Evolutionary conservation across 108 stramenopile species (phyloP), one percentile per base, ranked within the genome.

Genomic region (Stephanodiscus minutulus): DNA sequence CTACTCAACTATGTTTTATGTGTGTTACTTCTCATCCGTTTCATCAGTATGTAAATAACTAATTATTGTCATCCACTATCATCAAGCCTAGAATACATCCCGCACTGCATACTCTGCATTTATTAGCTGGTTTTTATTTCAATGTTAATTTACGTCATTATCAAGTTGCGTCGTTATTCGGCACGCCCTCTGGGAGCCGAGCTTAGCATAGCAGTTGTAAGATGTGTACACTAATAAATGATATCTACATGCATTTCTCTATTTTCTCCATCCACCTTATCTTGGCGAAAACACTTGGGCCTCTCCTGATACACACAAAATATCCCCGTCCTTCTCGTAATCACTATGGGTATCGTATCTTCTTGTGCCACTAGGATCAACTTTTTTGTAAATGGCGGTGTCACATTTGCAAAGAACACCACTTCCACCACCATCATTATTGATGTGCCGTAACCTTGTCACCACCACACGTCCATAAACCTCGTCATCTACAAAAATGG

Each of bases 321-420:
- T 63, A 18, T 68, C 47, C 41, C 47, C 28, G 48, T 60, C 69
- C 13, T 50, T 52, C 24, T 17, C n/a, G 15, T 65, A 58, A 28
- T 61, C 36, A 53, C 7, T 48, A 17, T 15, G 37, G 1, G 39
- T 41, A 41, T 41, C 39, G 11, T 41, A 12, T 41, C 39, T 12
- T 44, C 43, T 44, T 17, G 43, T 44, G 43, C 11, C 43, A 17
- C 43, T 17, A 44, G 43, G 43, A 44, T 0, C 43, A 44, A 15
- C 12, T 15, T 44, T 44, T 48, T 66, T 70, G 7, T 36, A 44
- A 21, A 89, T 83, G 25, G 36, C 43, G 0, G 91, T 92, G 13
- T 82, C 72, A 72, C 91, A 92, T 24, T 62, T 81, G 25, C 87
- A 85, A 6, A 89, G 56, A 10, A 88, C 72, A 5, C 87, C 91